These are phyloP conservation scores for Penicillium sp. DNA, from an alignment of 2,329 filamentous ascomycete species.

Conservation along the genomic window DNA sequence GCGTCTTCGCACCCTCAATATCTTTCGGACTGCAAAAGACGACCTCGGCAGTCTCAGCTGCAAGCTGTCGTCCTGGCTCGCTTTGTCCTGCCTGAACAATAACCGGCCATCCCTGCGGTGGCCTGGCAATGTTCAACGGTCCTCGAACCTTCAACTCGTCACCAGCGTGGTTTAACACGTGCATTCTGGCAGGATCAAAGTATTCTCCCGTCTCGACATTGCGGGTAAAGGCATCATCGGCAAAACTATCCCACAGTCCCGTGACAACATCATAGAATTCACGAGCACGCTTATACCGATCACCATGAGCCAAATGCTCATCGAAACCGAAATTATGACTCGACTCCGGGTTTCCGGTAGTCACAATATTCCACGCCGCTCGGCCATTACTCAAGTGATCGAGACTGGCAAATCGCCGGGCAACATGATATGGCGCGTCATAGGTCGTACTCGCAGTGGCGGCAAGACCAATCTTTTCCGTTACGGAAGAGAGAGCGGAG, in stretches of 20 bases:
- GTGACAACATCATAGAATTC: conserved; percentile 57
- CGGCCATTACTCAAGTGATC: conserved; percentile 53
- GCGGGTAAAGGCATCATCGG: conserved; percentile 56
- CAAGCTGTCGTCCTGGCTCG: conserved; percentile 53
- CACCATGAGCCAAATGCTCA: conserved; percentile 51
- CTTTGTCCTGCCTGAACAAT: conserved; percentile 58
- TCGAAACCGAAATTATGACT: conserved; percentile 55
- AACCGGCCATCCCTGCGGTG: conserved; percentile 57
- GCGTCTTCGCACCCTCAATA: conserved; percentile 47
- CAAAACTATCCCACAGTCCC: conserved; percentile 56
- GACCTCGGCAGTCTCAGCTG: conserved; percentile 55
- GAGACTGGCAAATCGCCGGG: conserved; percentile 53
- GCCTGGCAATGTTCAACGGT: conserved; percentile 54
- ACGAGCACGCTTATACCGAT: conserved; percentile 53
- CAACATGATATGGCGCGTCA: conserved; percentile 55
- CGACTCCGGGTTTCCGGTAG: conserved; percentile 54
- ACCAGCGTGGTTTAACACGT: conserved; percentile 54
- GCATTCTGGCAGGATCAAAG: conserved; percentile 54
- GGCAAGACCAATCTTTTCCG: conserved; percentile 52
- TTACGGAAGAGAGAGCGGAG: conserved; percentile 52
- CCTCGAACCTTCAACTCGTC: conserved; percentile 50
- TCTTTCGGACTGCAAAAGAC: conserved; percentile 54
- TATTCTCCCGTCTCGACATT: conserved; percentile 51
- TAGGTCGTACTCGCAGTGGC: conserved; percentile 56
- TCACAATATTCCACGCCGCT: conserved; percentile 57